Evolutionary conservation across 129 eudicot genomes (phyloP), one percentile per base, ranked within the genome.

Genomic region (Tagetes patula): DNA sequence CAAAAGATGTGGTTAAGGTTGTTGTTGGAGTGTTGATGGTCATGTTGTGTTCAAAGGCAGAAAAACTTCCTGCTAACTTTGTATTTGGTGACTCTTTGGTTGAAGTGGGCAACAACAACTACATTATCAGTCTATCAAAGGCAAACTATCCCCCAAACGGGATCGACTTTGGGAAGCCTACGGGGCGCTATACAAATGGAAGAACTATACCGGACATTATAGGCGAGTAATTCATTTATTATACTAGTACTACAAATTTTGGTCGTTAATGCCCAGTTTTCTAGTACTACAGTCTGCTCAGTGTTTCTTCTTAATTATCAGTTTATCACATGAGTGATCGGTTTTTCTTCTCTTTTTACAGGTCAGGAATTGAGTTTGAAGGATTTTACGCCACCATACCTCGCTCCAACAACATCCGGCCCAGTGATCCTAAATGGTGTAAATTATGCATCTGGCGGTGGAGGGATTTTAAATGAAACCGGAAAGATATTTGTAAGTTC

Each of bases 371-470:
- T 82, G 70, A 89, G 96, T n/a, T 70, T 85, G 5, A 34, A 60
- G 38, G 89, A 71, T 20, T 89, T 50, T 69, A 80, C 82, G 7
- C 95, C 96, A 4, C 96, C 98, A 43, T 93, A 85, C 69, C 72
- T 93, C 79, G 90, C 95, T 65, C 96, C 98, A 45, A 87, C 82
- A 8, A 89, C 96, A 31, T 48, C 45, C 3, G 98, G 98, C 54
- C 46, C 75, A 14, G 64, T 80, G 9, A 45, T 85, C 70, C 77
- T 89, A 52, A 43, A 83, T 31, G 98, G 98, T 65, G 96, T 93
- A 33, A 93, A 89, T 80, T 93, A 87, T 74, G 98, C 96, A 79
- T 92, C 98, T 52, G 98, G 98, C 49, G 98, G 95, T 39, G 98
- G 92, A 20, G 98, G 98, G 20, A 93, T 93, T 78, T 78, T 89